Evolutionary conservation across 805 yeast genomes (phyloP).

Genomic region (Ascoidea tarda): DNA sequence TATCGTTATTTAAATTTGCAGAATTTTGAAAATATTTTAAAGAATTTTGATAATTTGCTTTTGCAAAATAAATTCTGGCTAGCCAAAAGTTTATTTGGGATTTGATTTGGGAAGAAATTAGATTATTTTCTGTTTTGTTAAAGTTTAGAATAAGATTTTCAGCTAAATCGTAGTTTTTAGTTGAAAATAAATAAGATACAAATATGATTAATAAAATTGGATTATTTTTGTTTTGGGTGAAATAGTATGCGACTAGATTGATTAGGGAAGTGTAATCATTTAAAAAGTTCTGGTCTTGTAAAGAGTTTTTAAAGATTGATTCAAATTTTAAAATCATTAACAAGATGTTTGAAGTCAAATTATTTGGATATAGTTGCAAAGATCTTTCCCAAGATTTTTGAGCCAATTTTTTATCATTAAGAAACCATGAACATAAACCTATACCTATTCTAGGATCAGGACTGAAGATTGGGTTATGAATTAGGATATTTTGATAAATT

Average conservation of each 20-base stretch:
- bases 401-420: conserved; percentile 71
- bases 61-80: conserved; percentile 59
- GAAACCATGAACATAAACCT: conserved; percentile 86
- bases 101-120: conserved; percentile 25
- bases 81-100: conserved; percentile 74
- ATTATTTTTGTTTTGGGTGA: conserved; percentile 24
- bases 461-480: conserved; percentile 57
- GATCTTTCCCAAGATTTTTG: conserved; percentile 72
- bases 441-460: conserved; percentile 95
- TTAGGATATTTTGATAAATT: conserved; percentile 70
- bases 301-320: conserved; percentile 38
- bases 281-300: conserved; percentile 48
- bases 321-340: conserved; percentile 59
- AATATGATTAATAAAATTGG: conserved; percentile 52
- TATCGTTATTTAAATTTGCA: conserved; percentile 45
- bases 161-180: conserved; percentile 42
- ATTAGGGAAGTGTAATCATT: conserved; percentile 46
- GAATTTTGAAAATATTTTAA: conserved; percentile 64
- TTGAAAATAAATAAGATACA: conserved; percentile 60
- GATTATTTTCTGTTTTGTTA: conserved; percentile 5
- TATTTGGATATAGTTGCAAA: conserved; percentile 46
- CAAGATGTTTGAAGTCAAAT: conserved; percentile 47
- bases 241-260: conserved; percentile 11
- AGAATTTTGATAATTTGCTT: conserved; percentile 35
- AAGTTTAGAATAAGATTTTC: conserved; percentile 39